These are phyloP conservation scores for Primulina eburnea DNA, from an alignment of 257 asterid genomes.

Conservation along the genomic window DNA sequence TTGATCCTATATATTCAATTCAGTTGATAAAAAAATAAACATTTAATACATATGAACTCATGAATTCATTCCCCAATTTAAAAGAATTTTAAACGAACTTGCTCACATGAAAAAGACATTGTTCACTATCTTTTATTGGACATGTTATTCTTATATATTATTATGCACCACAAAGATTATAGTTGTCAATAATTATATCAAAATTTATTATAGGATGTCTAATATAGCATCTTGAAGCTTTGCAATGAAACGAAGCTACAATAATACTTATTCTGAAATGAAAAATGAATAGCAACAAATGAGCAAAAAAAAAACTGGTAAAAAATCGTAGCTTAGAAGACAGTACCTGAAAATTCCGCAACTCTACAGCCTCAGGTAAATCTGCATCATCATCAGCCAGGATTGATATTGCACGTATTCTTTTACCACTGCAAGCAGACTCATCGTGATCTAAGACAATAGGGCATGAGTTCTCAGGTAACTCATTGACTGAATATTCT, in stretches of 20 bases:
- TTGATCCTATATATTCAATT: constrained; percentile 18
- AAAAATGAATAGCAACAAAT: background rate
- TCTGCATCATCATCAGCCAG: constrained; percentile 29
- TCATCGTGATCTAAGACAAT: constrained; percentile 28
- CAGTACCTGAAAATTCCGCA: constrained; percentile 47
- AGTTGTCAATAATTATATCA: background rate
- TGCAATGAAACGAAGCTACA: background rate
- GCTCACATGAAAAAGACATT: too few species aligned
- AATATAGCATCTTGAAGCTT: background rate
- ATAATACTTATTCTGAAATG: background rate
- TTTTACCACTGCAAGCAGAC: constrained; percentile 10
- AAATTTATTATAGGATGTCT: background rate
- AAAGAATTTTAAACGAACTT: too few species aligned
- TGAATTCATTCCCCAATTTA: too few species aligned
- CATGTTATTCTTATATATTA: too few species aligned
- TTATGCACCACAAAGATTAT: too few species aligned
- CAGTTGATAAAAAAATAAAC: background rate
- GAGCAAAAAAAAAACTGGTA: constrained; percentile 2
- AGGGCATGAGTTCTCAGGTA: constrained; percentile 31
- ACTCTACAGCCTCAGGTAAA: constrained; percentile 26
- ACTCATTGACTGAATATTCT: constrained; percentile 26
- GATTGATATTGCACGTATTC: constrained; percentile 23
- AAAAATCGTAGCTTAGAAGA: constrained; percentile 12
- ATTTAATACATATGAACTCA: background rate
- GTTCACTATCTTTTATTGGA: too few species aligned